phyloP scores from a whole-genome alignment of 257 asterid genomes.

The Scutellaria galericulata region DNA sequence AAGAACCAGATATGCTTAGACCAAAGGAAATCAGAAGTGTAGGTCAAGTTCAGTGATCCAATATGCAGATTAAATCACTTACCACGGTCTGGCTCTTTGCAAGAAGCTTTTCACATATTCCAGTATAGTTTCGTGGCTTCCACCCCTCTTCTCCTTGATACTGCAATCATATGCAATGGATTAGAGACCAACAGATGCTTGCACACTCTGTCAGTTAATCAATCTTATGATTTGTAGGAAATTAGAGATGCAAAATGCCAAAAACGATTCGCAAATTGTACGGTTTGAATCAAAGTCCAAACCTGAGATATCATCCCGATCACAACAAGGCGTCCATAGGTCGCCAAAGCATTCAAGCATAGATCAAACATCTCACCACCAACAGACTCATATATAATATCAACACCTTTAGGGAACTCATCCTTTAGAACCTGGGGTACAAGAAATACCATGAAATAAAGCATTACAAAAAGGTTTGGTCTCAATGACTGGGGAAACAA shows the following conservation, averaged over 20 bases:
- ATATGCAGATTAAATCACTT: slow-evolving; percentile 40
- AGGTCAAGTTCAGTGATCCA: background rate
- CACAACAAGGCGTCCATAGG: slow-evolving; percentile 86
- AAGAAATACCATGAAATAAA: slow-evolving; percentile 10
- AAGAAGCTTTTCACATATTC: slow-evolving; percentile 85
- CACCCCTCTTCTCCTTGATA: slow-evolving; percentile 97
- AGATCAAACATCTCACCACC: slow-evolving; percentile 93
- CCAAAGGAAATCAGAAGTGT: background rate
- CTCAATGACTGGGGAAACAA: background rate
- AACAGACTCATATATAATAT: slow-evolving; percentile 87
- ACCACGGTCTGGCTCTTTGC: slow-evolving; percentile 97
- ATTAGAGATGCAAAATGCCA: slow-evolving; percentile 11
- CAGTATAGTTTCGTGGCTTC: slow-evolving; percentile 80
- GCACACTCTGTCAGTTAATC: slow-evolving; percentile 6
- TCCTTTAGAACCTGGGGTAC: slow-evolving; percentile 67
- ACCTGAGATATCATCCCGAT: slow-evolving; percentile 99
- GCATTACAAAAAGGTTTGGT: background rate
- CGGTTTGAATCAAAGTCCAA: slow-evolving; percentile 26
- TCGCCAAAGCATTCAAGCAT: slow-evolving; percentile 87
- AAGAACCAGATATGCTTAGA: slow-evolving; percentile 15
- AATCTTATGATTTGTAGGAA: slow-evolving; percentile 15
- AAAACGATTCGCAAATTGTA: slow-evolving; percentile 5
- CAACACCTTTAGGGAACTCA: slow-evolving; percentile 92
- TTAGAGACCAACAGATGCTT: slow-evolving; percentile 24
- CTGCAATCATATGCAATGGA: slow-evolving; percentile 46